Percentiles rank a stretch among this genome's conserved stretches.
Conservation (phyloP, 2,329 filamentous ascomycete genomes). For the Knoxdaviesia proteae region DNA sequence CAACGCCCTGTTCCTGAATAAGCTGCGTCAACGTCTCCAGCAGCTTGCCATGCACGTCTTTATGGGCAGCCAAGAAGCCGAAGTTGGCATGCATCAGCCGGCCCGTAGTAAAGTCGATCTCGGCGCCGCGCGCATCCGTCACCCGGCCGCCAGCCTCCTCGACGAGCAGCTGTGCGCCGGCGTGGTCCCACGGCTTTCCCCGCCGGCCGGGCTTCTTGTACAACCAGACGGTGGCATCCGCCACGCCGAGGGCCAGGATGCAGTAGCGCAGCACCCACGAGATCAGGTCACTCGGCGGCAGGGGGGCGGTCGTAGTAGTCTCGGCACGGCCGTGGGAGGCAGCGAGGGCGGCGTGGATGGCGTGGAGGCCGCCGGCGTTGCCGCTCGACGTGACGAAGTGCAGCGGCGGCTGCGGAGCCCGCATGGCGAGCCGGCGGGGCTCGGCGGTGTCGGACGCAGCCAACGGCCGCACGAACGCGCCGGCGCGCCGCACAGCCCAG, state of each 20-base stretch:
- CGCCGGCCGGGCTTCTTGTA: constrained; percentile 25
- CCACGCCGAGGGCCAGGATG: constrained; percentile 27
- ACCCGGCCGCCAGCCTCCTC: constrained; percentile 33
- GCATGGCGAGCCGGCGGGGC: constrained; percentile 12
- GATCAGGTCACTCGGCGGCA: constrained; percentile 28
- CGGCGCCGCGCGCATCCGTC: constrained; percentile 29
- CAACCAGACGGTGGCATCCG: constrained; percentile 34
- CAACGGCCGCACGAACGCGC: constrained; percentile 25
- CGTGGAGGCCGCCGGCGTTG: constrained; percentile 19
- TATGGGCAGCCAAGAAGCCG: constrained; percentile 33
- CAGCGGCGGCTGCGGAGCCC: constrained; percentile 9
- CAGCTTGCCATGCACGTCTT: constrained; percentile 20
- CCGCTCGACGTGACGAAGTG: constrained; percentile 8
- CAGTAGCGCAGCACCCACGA: constrained; percentile 38
- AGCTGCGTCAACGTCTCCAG: too few species aligned
- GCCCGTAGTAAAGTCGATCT: constrained; percentile 27
- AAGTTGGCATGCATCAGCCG: constrained; percentile 28
- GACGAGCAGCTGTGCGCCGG: constrained; percentile 36
- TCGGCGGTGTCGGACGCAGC: constrained; percentile 7
- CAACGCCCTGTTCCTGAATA: too few species aligned
- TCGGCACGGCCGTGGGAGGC: constrained; percentile 13
- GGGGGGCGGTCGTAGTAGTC: constrained; percentile 9
- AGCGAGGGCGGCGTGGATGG: constrained; percentile 23
- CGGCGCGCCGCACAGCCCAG: constrained; percentile 26
- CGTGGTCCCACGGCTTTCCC: constrained; percentile 39